Percentiles rank a stretch among this genome's conserved stretches.
Evolutionary conservation across 495 filamentous ascomycete genomes (phyloP).

Genomic region (Trichoderma gamsii): DNA sequence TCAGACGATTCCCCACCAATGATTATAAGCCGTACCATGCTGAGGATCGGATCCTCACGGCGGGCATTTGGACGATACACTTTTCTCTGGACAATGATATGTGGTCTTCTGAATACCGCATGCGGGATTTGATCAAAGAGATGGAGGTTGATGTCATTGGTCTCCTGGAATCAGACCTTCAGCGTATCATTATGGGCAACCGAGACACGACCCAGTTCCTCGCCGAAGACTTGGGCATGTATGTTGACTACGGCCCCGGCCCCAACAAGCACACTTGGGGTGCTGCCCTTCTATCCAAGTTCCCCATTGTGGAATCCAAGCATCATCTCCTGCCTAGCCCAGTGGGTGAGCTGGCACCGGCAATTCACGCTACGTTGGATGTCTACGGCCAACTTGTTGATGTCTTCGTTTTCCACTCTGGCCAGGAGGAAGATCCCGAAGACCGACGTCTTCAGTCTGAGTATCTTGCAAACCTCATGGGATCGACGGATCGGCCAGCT

Average conservation of each 20-base stretch:
- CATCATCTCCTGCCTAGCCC: constrained; percentile 93
- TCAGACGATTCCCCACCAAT: constrained; percentile 90
- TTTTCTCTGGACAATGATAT: constrained; percentile 98
- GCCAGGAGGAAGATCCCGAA: constrained; percentile 95
- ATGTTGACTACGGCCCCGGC: constrained; percentile 93
- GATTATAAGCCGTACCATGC: constrained; percentile 87
- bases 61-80: constrained; percentile 98
- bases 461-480: constrained; percentile 87
- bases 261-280: constrained; percentile 99
- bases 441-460: constrained; percentile 84
- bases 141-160: constrained; percentile 93
- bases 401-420: constrained; percentile 97
- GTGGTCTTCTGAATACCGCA: constrained; percentile 93
- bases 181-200: constrained; percentile 99
- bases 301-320: constrained; percentile 93
- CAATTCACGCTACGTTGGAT: constrained; percentile 92
- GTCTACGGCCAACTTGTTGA: constrained; percentile 86
- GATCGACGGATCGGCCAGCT: constrained; percentile 67
- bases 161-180: constrained; percentile 85
- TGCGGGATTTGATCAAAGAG: constrained; percentile 87
- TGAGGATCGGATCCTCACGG: constrained; percentile 77
- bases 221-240: constrained; percentile 96
- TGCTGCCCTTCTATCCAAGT: constrained; percentile 85
- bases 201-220: constrained; percentile 93
- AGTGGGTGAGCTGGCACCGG: constrained; percentile 89